A percentile compares a stretch with the other conserved stretches of the same genome.
Evolutionary conservation across 495 filamentous ascomycete genomes (phyloP).

Genomic region (Podospora pseudopauciseta): DNA sequence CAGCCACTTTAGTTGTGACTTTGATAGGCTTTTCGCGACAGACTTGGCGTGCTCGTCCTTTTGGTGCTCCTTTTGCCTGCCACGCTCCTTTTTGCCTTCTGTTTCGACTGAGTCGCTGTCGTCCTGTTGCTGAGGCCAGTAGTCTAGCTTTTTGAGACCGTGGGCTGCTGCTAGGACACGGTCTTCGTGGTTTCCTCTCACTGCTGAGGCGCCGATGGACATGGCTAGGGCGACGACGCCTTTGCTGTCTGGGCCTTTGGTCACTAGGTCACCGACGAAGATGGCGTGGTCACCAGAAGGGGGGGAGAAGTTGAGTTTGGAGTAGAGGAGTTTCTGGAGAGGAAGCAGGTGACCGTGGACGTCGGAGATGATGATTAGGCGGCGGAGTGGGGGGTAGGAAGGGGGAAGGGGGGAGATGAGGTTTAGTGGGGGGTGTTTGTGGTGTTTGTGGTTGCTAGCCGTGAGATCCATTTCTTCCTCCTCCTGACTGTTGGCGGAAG

Average conservation of each 20-base stretch:
- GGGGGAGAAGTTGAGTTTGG: conserved; percentile 60
- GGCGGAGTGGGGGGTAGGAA: conserved; percentile 31
- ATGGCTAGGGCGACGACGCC: conserved; percentile 76
- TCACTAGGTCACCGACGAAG: conserved; percentile 78
- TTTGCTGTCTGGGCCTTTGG: conserved; percentile 79
- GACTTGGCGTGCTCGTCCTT: conserved; percentile 30
- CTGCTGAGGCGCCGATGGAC: conserved; percentile 64
- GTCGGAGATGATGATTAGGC: conserved; percentile 78
- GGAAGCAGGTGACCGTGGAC: conserved; percentile 79
- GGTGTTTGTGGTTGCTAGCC: conserved; percentile 14
- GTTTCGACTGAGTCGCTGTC: conserved; percentile 9
- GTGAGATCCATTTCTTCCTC: not conserved
- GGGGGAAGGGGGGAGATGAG: conserved; percentile 36
- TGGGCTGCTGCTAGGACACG: conserved; percentile 50
- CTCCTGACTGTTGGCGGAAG: not conserved
- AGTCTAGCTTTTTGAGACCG: conserved; percentile 8
- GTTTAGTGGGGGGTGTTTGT: conserved; percentile 28
- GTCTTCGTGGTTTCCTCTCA: conserved; percentile 94
- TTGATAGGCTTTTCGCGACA: conserved; percentile 36
- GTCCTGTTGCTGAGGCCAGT: conserved; percentile 16
- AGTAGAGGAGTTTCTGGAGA: conserved; percentile 58
- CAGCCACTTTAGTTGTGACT: conserved; percentile 65
- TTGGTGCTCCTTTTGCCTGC: conserved; percentile 19
- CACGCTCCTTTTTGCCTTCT: conserved; percentile 29
- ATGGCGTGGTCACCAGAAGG: conserved; percentile 67